Conservation (phyloP, 805 yeast genomes). For the Saccharomycopsis vini region DNA sequence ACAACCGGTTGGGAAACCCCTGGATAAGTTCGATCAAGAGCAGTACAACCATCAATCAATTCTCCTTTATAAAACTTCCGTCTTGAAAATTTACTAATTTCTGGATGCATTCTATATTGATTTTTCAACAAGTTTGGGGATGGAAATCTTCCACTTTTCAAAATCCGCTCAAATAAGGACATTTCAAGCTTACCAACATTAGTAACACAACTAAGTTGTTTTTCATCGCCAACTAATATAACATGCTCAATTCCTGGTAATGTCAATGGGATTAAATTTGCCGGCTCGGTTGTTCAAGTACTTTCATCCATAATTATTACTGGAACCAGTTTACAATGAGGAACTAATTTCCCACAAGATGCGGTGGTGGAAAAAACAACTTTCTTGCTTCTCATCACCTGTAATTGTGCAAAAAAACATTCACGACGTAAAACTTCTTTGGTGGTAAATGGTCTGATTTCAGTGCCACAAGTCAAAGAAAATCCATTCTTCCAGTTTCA, state of each 20-base stretch:
- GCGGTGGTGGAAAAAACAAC: slow-evolving; percentile 87
- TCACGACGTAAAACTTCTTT: too few relatives aligned
- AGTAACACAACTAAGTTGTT: slow-evolving; percentile 89
- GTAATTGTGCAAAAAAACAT: too few relatives aligned
- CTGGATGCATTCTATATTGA: slow-evolving; percentile 97
- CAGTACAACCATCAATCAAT: slow-evolving; percentile 67
- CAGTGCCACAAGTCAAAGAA: too few relatives aligned
- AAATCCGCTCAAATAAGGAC: slow-evolving; percentile 80
- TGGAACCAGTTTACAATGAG: too few relatives aligned
- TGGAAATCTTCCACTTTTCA: slow-evolving; percentile 59
- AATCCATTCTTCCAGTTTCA: too few relatives aligned
- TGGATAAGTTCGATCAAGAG: slow-evolving; percentile 77
- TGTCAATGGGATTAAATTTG: slow-evolving; percentile 64
- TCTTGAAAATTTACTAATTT: slow-evolving; percentile 80
- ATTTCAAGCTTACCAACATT: slow-evolving; percentile 59
- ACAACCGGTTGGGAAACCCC: slow-evolving; percentile 41
- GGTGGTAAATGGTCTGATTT: too few relatives aligned
- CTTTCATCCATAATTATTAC: slow-evolving; percentile 85
- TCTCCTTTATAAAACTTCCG: slow-evolving; percentile 65
- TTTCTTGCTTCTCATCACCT: too few relatives aligned
- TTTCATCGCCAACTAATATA: slow-evolving; percentile 89
- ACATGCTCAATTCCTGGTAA: slow-evolving; percentile 84
- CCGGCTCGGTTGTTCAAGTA: slow-evolving; percentile 92
- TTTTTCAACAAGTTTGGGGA: slow-evolving; percentile 75
- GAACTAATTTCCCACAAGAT: too few relatives aligned